phyloP scores from a whole-genome alignment of 345 rosid species.

The Linum lewisii region DNA sequence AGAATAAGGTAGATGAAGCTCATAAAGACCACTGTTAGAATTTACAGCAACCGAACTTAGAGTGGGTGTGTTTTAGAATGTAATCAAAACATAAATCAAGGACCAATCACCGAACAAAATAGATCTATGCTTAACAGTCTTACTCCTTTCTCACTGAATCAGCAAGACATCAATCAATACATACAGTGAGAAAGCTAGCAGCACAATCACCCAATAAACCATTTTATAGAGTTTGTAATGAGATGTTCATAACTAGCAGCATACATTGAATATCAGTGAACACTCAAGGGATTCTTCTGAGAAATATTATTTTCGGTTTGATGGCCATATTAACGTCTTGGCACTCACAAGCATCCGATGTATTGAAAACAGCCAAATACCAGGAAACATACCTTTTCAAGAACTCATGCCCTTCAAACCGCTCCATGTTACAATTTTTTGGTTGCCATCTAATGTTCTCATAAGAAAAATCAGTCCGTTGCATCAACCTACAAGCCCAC shows the following conservation, averaged over 20 bases:
- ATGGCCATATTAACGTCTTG: too few species aligned
- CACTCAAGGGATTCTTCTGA: background rate
- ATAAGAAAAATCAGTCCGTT: constrained; percentile 70
- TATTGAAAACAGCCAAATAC: background rate
- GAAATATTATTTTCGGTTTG: background rate
- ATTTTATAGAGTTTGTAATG: background rate
- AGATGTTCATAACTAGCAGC: background rate
- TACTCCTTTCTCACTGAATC: too few species aligned
- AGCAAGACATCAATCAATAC: too few species aligned
- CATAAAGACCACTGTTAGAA: too few species aligned
- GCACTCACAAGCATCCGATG: background rate
- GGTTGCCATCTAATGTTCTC: constrained; percentile 85
- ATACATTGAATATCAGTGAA: background rate
- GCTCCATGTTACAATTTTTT: constrained; percentile 69
- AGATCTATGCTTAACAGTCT: too few species aligned
- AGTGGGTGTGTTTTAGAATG: too few species aligned
- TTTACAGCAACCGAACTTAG: too few species aligned
- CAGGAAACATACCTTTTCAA: constrained; percentile 44
- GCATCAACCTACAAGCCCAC: constrained; percentile 96
- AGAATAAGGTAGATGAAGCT: too few species aligned
- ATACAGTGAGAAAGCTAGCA: background rate
- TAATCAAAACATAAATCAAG: too few species aligned
- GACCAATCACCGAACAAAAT: too few species aligned
- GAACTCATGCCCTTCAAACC: constrained; percentile 62
- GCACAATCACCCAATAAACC: background rate